A percentile compares a stretch with the other conserved stretches of the same genome.
Conservation (phyloP, 176 grass and related monocot species). For the Ensete glaucum region DNA sequence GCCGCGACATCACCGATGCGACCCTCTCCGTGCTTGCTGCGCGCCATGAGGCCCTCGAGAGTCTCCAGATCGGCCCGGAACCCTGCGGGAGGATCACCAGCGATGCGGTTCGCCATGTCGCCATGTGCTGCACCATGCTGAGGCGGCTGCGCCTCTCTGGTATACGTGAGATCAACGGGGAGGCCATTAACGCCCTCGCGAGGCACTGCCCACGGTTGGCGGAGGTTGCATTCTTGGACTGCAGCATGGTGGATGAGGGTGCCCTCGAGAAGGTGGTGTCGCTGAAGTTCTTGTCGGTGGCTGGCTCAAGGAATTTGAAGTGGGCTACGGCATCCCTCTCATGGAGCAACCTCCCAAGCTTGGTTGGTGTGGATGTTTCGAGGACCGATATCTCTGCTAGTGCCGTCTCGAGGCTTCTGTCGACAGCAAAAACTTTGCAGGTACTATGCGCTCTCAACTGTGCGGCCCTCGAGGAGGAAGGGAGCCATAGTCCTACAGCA, state of each 20-base stretch:
- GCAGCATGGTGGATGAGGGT: constrained; percentile 55
- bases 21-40: constrained; percentile 75
- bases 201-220: constrained; percentile 54
- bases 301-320: constrained; percentile 69
- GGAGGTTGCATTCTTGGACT: constrained; percentile 81
- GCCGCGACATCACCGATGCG: constrained; percentile 71
- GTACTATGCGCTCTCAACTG: constrained; percentile 65
- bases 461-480: constrained; percentile 53
- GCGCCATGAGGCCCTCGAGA: constrained; percentile 73
- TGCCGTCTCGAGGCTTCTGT: constrained; percentile 54
- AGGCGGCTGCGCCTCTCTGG: constrained; percentile 67
- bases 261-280: constrained; percentile 55
- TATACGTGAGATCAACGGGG: constrained; percentile 56
- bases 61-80: constrained; percentile 77
- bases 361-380: constrained; percentile 69
- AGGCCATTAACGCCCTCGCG: constrained; percentile 61
- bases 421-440: constrained; percentile 64
- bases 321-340: constrained; percentile 72
- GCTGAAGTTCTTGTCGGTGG: constrained; percentile 67
- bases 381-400: constrained; percentile 65
- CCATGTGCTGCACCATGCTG: constrained; percentile 68
- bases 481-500: constrained; percentile 37
- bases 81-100: constrained; percentile 58
- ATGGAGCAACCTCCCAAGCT: constrained; percentile 67
- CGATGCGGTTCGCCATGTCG: constrained; percentile 78